Evolutionary conservation across 2,329 filamentous ascomycete genomes (phyloP), one percentile per base, ranked within the genome.

Genomic region (Aspergillus proliferans): DNA sequence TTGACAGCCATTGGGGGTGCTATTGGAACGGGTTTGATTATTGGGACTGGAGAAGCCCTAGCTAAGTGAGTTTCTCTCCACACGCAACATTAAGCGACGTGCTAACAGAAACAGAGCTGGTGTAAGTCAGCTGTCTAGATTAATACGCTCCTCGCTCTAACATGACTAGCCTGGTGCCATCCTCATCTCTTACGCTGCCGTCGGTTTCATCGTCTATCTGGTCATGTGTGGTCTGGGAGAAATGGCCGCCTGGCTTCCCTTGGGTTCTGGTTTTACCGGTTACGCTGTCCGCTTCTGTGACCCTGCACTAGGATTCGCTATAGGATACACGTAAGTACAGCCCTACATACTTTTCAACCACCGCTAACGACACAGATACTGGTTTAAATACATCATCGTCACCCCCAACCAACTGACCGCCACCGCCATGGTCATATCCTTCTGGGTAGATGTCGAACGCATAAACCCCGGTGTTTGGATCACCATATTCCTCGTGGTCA

Each of bases 381-480:
- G 82, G 79, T 79, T 84, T 71, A 91, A 81, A 65, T 93, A 93
- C 67, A 87, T 93, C 65, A 91, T 94, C 60, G 80, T 87, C 45
- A 90, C 87, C 1, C 88, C 89, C 1, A 93, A 93, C 62, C 88
- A 94, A 65, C 74, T 94, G 36, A 93, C 88, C 1, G 88, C 88
- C 24, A 82, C 80, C n/a, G 81, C 87, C 4, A 70, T 94, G 34
- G 86, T 92, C 49, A 86, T 94, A 50, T 82, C 86, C 57, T 90
- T 83, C 60, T 94, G 89, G 88, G 71, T 88, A 9, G 66, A 75
- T 1, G 71, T 80, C 24, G 78, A 86, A 0, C 73, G 70, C 41
- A 76, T 92, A 48, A 91, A 92, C 61, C 84, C 87, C 0, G 88
- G 86, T 45, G 86, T 92, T 10, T 93, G 83, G 71, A 90, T 94